Evolutionary conservation across 345 rosid species (phyloP).

Genomic region (Clausena lansium): DNA sequence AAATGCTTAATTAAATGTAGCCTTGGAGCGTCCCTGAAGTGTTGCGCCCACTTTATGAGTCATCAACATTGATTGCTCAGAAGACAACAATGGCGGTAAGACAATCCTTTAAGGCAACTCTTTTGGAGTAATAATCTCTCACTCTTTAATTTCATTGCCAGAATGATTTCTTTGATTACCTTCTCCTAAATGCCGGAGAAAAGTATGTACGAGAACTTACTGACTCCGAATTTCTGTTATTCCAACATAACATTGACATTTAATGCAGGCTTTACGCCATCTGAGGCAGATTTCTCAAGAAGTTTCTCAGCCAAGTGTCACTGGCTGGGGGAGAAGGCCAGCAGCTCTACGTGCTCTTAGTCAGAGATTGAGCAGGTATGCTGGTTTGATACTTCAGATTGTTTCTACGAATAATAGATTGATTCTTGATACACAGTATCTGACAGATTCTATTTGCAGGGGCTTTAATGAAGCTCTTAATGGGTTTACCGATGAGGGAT

Average conservation of each 20-base stretch:
- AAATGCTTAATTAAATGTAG: conserved; percentile 33
- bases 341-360: conserved; percentile 86
- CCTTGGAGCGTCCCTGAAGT: conserved; percentile 99
- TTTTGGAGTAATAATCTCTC: conserved; percentile 1
- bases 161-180: not conserved
- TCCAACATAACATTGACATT: not conserved
- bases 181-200: not conserved
- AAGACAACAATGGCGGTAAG: conserved; percentile 94
- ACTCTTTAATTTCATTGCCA: not conserved
- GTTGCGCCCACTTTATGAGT: conserved; percentile 91
- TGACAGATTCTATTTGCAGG: conserved; percentile 39
- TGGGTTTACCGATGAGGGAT: conserved; percentile 92
- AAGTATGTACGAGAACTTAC: not conserved
- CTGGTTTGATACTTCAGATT: not conserved
- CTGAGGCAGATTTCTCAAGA: conserved; percentile 92
- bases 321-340: conserved; percentile 91
- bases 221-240: not conserved
- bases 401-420: not conserved
- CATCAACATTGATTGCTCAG: conserved; percentile 90
- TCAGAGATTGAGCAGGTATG: conserved; percentile 86
- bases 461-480: conserved; percentile 97
- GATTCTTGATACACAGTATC: not conserved
- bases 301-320: conserved; percentile 80
- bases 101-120: not conserved
- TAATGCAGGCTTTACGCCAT: conserved; percentile 79